These are phyloP conservation scores for Neonectria faginata DNA, from an alignment of 2,329 filamentous ascomycete species.

Conservation along the genomic window DNA sequence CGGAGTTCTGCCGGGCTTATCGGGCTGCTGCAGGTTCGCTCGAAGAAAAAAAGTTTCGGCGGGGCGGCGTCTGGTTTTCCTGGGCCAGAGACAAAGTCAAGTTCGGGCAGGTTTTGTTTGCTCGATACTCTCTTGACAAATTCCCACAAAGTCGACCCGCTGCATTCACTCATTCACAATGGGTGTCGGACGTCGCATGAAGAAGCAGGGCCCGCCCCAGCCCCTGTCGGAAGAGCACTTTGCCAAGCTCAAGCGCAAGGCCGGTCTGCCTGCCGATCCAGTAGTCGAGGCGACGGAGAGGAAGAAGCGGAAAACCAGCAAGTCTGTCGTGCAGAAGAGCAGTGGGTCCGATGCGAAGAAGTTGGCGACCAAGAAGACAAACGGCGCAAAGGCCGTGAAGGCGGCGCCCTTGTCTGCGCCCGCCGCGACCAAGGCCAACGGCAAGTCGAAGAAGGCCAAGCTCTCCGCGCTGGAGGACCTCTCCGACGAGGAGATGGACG, in stretches of 20 bases:
- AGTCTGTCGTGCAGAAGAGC: constrained; percentile 49
- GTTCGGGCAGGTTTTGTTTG: constrained; percentile 35
- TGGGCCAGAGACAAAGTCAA: constrained; percentile 33
- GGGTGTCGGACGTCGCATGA: constrained; percentile 92
- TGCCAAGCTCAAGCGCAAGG: constrained; percentile 87
- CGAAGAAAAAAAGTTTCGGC: constrained; percentile 55
- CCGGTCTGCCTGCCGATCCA: constrained; percentile 73
- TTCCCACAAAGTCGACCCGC: constrained; percentile 24
- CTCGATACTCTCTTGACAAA: constrained; percentile 30
- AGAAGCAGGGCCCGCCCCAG: constrained; percentile 91
- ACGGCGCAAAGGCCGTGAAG: constrained; percentile 51
- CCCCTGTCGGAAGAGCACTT: constrained; percentile 84
- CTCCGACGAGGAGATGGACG: constrained; percentile 55
- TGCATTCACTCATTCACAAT: constrained; percentile 64
- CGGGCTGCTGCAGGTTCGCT: constrained; percentile 43
- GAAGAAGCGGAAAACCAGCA: constrained; percentile 58
- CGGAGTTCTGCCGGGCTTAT: constrained; percentile 52
- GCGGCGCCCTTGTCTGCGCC: constrained; percentile 47
- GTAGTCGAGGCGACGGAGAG: constrained; percentile 73
- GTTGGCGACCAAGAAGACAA: constrained; percentile 46
- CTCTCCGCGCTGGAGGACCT: constrained; percentile 59
- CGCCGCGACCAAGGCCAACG: constrained; percentile 46
- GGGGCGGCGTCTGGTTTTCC: constrained; percentile 48
- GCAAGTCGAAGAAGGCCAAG: constrained; percentile 50
- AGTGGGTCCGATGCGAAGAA: constrained; percentile 46